A percentile compares a stretch with the other conserved stretches of the same genome.
These are phyloP conservation scores for Blastobotrys americana DNA, from an alignment of 805 yeast species.

Conservation along the genomic window DNA sequence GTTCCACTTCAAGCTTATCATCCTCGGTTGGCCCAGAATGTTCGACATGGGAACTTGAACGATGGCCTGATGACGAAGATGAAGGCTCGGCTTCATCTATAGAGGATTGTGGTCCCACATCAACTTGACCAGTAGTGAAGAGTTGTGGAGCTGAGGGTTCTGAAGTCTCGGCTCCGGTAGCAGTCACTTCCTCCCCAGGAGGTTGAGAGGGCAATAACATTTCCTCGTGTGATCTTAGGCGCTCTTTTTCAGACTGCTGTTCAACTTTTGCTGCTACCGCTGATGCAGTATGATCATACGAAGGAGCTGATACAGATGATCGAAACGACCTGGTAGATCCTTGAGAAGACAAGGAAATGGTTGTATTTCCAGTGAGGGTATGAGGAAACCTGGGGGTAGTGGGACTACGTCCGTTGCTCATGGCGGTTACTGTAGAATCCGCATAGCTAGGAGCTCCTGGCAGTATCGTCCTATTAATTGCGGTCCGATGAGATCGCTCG, in stretches of 20 bases:
- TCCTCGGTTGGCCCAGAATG: no score
- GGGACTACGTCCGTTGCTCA: neutral
- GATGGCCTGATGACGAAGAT: constrained; percentile 20
- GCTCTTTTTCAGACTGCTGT: constrained; percentile 47
- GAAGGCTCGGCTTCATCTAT: no score
- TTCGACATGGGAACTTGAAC: no score
- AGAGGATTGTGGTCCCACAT: no score
- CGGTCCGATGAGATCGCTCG: constrained; percentile 35
- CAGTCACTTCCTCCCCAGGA: neutral
- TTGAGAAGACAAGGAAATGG: constrained; percentile 8
- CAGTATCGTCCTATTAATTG: neutral
- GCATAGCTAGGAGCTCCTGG: neutral
- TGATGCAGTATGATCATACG: constrained; percentile 1
- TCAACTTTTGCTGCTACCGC: neutral
- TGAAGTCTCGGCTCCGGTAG: neutral
- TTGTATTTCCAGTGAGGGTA: constrained; percentile 17
- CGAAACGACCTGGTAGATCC: constrained; percentile 1
- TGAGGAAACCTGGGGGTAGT: constrained; percentile 4
- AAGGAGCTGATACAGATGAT: neutral
- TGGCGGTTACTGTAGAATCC: neutral
- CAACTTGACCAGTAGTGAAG: no score
- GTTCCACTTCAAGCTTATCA: constrained; percentile 39
- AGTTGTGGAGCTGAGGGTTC: no score
- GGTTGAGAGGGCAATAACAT: constrained; percentile 60
- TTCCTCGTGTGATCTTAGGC: constrained; percentile 46